Percentiles rank a stretch among this genome's conserved stretches.
These are phyloP conservation scores for Brassica napus DNA, from an alignment of 345 rosid species.

Conservation along the genomic window Da-Ae NC_063447.1:23701501-23702000, in stretches of 20 bases:
- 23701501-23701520: neutral
- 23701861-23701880: constrained; percentile 95
- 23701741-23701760: neutral
- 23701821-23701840: constrained; percentile 99
- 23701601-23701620: constrained; percentile 96
- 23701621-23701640: constrained; percentile 95
- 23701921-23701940: constrained; percentile 91
- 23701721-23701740: constrained; percentile 14
- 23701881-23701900: constrained; percentile 98
- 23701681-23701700: constrained; percentile 97
- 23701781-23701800: constrained; percentile 78
- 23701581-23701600: constrained; percentile 98
- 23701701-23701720: constrained; percentile 93
- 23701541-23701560: neutral
- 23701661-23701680: constrained; percentile 99
- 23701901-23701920: constrained; percentile 94
- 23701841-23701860: constrained; percentile 98
- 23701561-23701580: constrained; percentile 86
- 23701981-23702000: neutral
- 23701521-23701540: neutral
- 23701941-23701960: constrained; percentile 22
- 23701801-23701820: constrained; percentile 99
- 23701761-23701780: neutral
- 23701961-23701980: neutral
- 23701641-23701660: constrained; percentile 95